Base-by-base conservation (phyloP, 208 protist genomes). In the Acanthamoeba sp. region DNA sequence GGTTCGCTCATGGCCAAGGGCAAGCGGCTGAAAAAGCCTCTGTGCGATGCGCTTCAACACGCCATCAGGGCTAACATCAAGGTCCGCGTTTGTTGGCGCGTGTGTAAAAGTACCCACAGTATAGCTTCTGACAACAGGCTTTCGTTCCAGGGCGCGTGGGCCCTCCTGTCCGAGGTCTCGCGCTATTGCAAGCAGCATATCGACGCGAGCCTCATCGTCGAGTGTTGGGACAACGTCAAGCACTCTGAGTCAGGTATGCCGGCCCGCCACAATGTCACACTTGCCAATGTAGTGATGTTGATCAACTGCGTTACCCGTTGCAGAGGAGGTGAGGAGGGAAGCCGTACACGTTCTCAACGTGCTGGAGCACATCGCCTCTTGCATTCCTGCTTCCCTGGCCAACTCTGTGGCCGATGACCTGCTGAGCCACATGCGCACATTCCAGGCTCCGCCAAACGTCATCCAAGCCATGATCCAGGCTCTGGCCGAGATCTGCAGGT, bases 391-490 rank as follows among this genome's bases (percentile, higher is more conserved):
- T 9, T 38, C 14, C 7, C n/a, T 10, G 34, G 64, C 88, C 2
- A 55, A 80, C 32, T 27, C 45, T 5, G 34, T 93, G 27, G 24
- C 88, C n/a, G 82, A 89, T 36, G 82, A 89, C 32, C 34, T 92
- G 36, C 57, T 52, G 87, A 24, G 27, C 87, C 87, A 76, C 9
- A 32, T 92, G 34, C 27, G 45, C 36, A 59, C 87, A 10, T 92
- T 92, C 87, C 24, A 76, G 20, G 36, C 52, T 5, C 87, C 87
- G 14, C 87, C 87, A 10, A 59, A 50, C 59, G 27, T 69, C 52
- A 76, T 92, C 22, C 87, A 92, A 24, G 87, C 87, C 57, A 92
- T 92, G 87, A 92, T 92, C 29, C 87, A 92, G 42, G 45, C 87
- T 38, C 82, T 89, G 9, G 40, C 82, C 34, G 82, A 57, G 22